These are phyloP conservation scores for Jamesozyma hellenica DNA, from an alignment of 805 yeast species.

Conservation along the genomic window DNA sequence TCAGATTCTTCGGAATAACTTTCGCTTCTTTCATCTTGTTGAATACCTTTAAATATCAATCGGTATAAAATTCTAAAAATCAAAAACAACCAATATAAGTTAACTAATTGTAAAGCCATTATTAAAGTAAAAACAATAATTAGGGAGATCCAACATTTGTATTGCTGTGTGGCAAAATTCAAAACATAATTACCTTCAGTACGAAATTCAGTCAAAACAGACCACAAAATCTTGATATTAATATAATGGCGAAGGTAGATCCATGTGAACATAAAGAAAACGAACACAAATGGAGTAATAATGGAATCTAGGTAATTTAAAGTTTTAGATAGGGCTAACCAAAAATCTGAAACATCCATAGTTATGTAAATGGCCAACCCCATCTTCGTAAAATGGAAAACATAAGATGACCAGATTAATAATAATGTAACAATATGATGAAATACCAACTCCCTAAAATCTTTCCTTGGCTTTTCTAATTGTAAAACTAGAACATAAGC, in stretches of 20 bases:
- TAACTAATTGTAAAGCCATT: conserved; percentile 73
- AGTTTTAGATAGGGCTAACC: conserved; percentile 73
- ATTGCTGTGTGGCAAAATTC: conserved; percentile 83
- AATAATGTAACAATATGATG: conserved; percentile 91
- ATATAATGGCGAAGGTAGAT: conserved; percentile 80
- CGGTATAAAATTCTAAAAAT: conserved; percentile 71
- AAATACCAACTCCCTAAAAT: conserved; percentile 77
- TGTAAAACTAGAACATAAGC: conserved; percentile 72
- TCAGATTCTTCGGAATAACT: conserved; percentile 37
- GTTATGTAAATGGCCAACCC: conserved; percentile 86
- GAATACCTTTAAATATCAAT: conserved; percentile 45
- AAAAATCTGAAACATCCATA: conserved; percentile 95
- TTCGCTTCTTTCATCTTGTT: conserved; percentile 79
- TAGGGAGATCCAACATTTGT: conserved; percentile 93
- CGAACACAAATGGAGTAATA: conserved; percentile 53
- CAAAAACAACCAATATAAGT: conserved; percentile 77
- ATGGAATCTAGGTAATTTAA: conserved; percentile 71
- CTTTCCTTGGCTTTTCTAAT: conserved; percentile 92
- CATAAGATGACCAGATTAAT: conserved; percentile 75
- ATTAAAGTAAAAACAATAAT: conserved; percentile 75
- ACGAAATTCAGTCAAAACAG: conserved; percentile 77
- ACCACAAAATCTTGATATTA: conserved; percentile 72
- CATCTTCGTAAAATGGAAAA: conserved; percentile 94
- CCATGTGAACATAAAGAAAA: conserved; percentile 68
- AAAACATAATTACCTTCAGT: conserved; percentile 75